Percentiles rank a stretch among this genome's conserved stretches.
Evolutionary conservation across 176 grass and related monocot genomes (phyloP).

Genomic region (Cymbopogon citratus): DNA sequence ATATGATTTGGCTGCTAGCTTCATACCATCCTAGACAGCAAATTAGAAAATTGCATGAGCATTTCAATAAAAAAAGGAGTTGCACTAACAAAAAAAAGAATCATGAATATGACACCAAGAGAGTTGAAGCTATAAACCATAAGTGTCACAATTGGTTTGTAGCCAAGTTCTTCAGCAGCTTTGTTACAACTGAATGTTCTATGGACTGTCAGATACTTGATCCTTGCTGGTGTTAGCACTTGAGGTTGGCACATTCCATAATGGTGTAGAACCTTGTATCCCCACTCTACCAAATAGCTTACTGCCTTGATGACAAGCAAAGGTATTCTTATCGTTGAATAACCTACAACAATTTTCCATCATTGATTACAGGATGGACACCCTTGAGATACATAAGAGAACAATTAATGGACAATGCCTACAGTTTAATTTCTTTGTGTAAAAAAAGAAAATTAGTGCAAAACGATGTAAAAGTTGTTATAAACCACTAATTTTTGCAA

Average conservation of each 20-base stretch:
- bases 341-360: no score
- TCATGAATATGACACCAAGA: neutral
- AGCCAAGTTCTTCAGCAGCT: conserved; percentile 59
- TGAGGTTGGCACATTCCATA: conserved; percentile 44
- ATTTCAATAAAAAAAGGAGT: neutral
- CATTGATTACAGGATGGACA: no score
- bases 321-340: conserved; percentile 57
- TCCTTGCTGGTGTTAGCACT: conserved; percentile 45
- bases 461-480: neutral
- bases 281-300: conserved; percentile 49
- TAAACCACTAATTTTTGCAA: neutral
- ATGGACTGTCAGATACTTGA: conserved; percentile 51
- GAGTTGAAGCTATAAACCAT: conserved; percentile 29
- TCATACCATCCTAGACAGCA: neutral
- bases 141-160: conserved; percentile 60
- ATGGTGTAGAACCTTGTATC: conserved; percentile 33
- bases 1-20: neutral
- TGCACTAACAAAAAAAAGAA: neutral
- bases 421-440: neutral
- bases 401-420: neutral
- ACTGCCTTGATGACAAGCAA: conserved; percentile 40
- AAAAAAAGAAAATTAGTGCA: neutral
- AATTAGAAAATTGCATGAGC: neutral
- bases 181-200: conserved; percentile 55
- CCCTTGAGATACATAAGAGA: neutral